Evolutionary conservation across 441 rosid species (phyloP).

Genomic region (Euphorbia schlechtendalii): DNA sequence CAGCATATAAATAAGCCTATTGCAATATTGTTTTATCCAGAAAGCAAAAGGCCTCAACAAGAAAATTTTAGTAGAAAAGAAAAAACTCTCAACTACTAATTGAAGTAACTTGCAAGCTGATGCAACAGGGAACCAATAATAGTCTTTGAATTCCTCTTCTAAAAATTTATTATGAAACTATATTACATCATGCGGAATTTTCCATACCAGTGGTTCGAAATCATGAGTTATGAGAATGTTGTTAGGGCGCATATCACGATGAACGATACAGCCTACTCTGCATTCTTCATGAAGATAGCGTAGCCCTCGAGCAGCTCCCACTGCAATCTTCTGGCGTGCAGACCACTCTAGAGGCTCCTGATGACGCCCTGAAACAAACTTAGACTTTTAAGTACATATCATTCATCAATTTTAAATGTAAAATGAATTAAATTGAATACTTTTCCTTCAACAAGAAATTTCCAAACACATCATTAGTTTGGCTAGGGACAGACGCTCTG

Average conservation of each 20-base stretch:
- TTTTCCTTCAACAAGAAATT: too few relatives aligned
- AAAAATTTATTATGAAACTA: neutral
- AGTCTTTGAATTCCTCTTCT: neutral
- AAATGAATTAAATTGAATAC: too few relatives aligned
- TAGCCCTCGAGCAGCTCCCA: slow-evolving; percentile 97
- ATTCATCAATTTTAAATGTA: neutral
- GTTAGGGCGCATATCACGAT: slow-evolving; percentile 98
- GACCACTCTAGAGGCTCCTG: slow-evolving; percentile 71
- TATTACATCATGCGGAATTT: neutral
- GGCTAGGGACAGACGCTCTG: neutral
- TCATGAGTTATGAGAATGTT: slow-evolving; percentile 97
- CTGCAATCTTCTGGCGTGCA: slow-evolving; percentile 92
- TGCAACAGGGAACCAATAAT: slow-evolving; percentile 2
- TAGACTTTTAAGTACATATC: slow-evolving; percentile 2
- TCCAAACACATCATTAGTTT: too few relatives aligned
- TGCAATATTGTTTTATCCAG: neutral
- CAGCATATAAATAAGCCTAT: neutral
- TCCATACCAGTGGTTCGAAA: slow-evolving; percentile 84
- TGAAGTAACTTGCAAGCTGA: slow-evolving; percentile 1
- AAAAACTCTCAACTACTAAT: neutral
- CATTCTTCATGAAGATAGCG: slow-evolving; percentile 99
- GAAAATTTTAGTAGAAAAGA: neutral
- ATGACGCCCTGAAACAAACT: slow-evolving; percentile 45
- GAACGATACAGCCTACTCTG: slow-evolving; percentile 99
- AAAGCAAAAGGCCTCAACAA: neutral